Evolutionary conservation across 345 rosid genomes (phyloP).

Genomic region (Lagerstroemia speciosa): DNA sequence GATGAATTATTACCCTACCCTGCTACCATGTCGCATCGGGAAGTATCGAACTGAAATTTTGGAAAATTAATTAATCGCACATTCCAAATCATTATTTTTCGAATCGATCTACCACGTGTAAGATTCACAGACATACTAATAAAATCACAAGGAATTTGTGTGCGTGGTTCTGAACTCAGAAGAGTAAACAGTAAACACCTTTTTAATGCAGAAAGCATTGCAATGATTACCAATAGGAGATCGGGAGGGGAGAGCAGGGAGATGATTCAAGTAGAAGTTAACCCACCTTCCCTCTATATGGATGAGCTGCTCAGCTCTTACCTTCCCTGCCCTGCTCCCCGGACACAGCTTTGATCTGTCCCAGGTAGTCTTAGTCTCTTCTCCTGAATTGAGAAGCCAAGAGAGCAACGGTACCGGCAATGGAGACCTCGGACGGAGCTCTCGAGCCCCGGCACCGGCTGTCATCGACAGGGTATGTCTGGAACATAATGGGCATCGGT

Average conservation of each 20-base stretch:
- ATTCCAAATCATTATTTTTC: too few relatives aligned
- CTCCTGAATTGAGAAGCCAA: neutral
- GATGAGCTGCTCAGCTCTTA: neutral
- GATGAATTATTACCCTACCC: too few relatives aligned
- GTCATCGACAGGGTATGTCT: slow-evolving; percentile 35
- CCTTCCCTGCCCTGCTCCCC: neutral
- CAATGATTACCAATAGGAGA: neutral
- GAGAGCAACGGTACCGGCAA: slow-evolving; percentile 21
- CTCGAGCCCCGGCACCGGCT: slow-evolving; percentile 34
- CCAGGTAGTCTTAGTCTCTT: too few relatives aligned
- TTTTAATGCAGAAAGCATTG: neutral
- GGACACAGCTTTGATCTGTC: neutral
- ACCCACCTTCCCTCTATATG: slow-evolving; percentile 7
- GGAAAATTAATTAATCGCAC: too few relatives aligned
- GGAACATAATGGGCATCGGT: too few relatives aligned
- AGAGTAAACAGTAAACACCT: neutral
- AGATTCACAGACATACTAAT: neutral
- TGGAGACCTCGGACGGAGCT: slow-evolving; percentile 23
- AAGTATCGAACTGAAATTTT: too few relatives aligned
- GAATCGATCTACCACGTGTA: too few relatives aligned
- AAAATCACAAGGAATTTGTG: neutral
- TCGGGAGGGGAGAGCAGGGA: neutral
- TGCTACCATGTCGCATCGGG: too few relatives aligned
- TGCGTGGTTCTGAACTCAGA: neutral
- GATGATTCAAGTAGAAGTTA: slow-evolving; percentile 49